Percentiles rank a stretch among this genome's conserved stretches.
Evolutionary conservation across 2,329 filamentous ascomycete species (phyloP).

Genomic region (Cercospora sesami): DNA sequence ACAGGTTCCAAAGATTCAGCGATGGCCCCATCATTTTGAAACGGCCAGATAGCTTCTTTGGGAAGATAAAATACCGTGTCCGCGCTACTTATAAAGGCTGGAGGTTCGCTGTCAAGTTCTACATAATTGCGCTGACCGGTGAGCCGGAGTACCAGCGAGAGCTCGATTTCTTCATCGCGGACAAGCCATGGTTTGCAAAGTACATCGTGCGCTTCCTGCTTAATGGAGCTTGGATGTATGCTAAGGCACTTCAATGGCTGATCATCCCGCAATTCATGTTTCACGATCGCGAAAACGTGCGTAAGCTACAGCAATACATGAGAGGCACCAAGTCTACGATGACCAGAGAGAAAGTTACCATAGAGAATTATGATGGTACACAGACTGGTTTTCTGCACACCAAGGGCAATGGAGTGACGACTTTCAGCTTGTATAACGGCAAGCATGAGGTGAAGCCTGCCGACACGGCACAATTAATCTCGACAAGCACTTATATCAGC

Average conservation of each 20-base stretch:
- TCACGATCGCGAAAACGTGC: slow-evolving; percentile 6
- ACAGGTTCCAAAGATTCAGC: slow-evolving; percentile 5
- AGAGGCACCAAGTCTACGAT: slow-evolving; percentile 14
- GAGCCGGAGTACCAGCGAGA: slow-evolving; percentile 17
- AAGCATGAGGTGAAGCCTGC: slow-evolving; percentile 49
- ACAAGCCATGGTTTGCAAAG: slow-evolving; percentile 4
- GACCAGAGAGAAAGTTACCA: slow-evolving; percentile 9
- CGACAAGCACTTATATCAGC: slow-evolving; percentile 51
- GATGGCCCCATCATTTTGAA: slow-evolving; percentile 1
- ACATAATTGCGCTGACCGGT: slow-evolving; percentile 13
- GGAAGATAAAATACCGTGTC: slow-evolving; percentile 12
- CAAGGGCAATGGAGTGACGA: slow-evolving; percentile 8
- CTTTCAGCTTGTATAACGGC: slow-evolving; percentile 40
- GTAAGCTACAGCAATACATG: slow-evolving; percentile 10
- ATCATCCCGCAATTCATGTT: slow-evolving; percentile 14
- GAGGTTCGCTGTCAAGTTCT: slow-evolving; percentile 16
- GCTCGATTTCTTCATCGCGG: slow-evolving; percentile 13
- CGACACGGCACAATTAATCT: slow-evolving; percentile 44
- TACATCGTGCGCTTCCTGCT: slow-evolving; percentile 3
- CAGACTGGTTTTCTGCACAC: slow-evolving; percentile 12
- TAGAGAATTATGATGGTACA: neutral
- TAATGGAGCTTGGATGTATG: slow-evolving; percentile 16
- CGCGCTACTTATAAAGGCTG: slow-evolving; percentile 13
- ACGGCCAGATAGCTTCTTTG: neutral
- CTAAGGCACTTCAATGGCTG: slow-evolving; percentile 10